Base-by-base conservation (phyloP, 1,139 yeast species). In the Saccharomycopsis hybrid region DNA sequence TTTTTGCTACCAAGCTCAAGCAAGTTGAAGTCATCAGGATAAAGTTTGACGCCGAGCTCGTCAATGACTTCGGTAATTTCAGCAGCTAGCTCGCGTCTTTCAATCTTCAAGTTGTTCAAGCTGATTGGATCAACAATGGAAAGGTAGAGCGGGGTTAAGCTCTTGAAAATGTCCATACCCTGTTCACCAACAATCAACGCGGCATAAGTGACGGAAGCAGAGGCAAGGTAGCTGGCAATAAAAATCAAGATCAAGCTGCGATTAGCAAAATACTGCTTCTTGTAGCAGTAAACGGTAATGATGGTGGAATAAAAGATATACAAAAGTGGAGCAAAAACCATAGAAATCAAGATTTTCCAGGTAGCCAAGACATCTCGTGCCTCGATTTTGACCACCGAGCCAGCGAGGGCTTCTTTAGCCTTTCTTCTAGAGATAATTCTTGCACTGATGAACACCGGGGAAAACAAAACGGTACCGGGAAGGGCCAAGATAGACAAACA, bases 331-430 rank as follows among this genome's bases (percentile, higher is more conserved):
- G 97, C 94, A 53, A 87, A 71, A 5, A 92, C 95, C 78, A 92
- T 76, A 37, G 92, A 82, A 43, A 92, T 90, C 57, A 92, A 72
- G 43, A 92, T 82, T 65, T 92, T 92, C 98, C 98, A 89, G 1
- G 97, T 89, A 1, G 97, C 96, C 53, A 89, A 75, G 30, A 92
- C 97, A 65, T 92, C 98, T 53, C 83, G 82, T 29, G 96, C 98
- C 60, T 81, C 80, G 56, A 92, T 83, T 64, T 92, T 92, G 35
- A 92, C 98, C 1, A 88, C 77, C 0, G 97, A 88, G 5, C 78
- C 82, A n/a, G 89, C 90, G 50, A 92, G 72, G 0, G 97, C 98
- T 54, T 80, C 78, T 51, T 67, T 72, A 33, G 94, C 89, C 65
- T 89, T 89, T 57, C 73, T 71, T 46, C 70, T 72, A 1, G 97